Percentiles rank a stretch among this genome's conserved stretches.
Evolutionary conservation across 768 basidiomycete species (phyloP).

Genomic region (Tremella fuciformis): DNA sequence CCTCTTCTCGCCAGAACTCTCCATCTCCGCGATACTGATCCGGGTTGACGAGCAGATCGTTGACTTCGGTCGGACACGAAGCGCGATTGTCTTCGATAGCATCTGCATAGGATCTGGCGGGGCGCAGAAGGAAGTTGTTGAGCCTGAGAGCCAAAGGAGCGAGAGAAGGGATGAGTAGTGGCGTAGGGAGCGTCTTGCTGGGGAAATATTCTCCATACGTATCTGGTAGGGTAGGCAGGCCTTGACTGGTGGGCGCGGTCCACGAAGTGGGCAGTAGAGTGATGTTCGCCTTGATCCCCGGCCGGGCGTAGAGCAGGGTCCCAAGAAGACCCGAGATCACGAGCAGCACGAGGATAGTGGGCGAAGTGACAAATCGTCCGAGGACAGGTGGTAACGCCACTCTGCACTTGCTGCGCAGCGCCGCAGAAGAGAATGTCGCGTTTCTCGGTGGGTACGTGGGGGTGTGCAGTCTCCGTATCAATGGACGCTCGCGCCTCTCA

Average conservation of each 20-base stretch:
- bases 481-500: neutral
- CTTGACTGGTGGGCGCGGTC: too few species aligned
- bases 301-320: too few species aligned
- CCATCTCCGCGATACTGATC: constrained; percentile 51
- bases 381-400: too few species aligned
- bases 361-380: too few species aligned
- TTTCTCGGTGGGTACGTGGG: constrained; percentile 2
- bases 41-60: constrained; percentile 51
- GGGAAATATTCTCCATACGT: constrained; percentile 15
- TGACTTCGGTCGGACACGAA: constrained; percentile 45
- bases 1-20: constrained; percentile 45
- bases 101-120: constrained; percentile 34
- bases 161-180: constrained; percentile 10
- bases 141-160: constrained; percentile 27
- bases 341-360: too few species aligned
- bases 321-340: too few species aligned
- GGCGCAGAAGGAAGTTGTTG: constrained; percentile 41
- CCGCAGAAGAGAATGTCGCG: neutral
- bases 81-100: constrained; percentile 30
- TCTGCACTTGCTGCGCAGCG: too few species aligned
- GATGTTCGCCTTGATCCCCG: too few species aligned
- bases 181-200: constrained; percentile 8
- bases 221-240: too few species aligned
- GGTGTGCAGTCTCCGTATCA: neutral
- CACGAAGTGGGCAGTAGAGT: too few species aligned